Percentiles rank a stretch among this genome's conserved stretches.
Conservation (phyloP, 108 stramenopile species). For the Hondaea fermentalgiana region DNA sequence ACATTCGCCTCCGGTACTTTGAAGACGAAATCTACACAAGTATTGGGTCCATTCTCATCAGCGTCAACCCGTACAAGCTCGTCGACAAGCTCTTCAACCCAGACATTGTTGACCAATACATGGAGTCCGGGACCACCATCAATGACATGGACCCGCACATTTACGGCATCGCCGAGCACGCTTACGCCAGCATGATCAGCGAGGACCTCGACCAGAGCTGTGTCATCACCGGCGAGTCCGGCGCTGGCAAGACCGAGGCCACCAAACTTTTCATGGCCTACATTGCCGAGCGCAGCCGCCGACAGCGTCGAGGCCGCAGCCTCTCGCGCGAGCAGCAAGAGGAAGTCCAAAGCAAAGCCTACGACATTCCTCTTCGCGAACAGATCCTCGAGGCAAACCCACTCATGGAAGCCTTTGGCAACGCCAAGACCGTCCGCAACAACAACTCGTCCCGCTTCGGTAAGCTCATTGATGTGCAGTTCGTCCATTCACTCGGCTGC, state of each 20-base stretch:
- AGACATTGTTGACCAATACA: slow-evolving; percentile 47
- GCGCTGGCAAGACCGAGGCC: slow-evolving; percentile 58
- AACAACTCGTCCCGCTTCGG: slow-evolving; percentile 35
- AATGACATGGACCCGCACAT: slow-evolving; percentile 71
- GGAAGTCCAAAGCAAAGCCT: slow-evolving; percentile 43
- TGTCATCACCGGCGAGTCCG: slow-evolving; percentile 55
- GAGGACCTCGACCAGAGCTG: slow-evolving; percentile 37
- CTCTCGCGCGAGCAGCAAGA: not conserved
- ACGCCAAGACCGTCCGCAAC: slow-evolving; percentile 79
- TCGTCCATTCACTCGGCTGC: slow-evolving; percentile 25
- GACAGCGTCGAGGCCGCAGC: not conserved
- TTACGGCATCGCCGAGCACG: slow-evolving; percentile 74
- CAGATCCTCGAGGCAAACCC: slow-evolving; percentile 88
- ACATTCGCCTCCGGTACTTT: slow-evolving; percentile 25
- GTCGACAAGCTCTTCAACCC: slow-evolving; percentile 35
- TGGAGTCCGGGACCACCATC: slow-evolving; percentile 35
- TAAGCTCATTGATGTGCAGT: slow-evolving; percentile 26
- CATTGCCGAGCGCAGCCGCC: slow-evolving; percentile 26
- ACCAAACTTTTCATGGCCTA: slow-evolving; percentile 57
- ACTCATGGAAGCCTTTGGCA: slow-evolving; percentile 95
- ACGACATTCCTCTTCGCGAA: slow-evolving; percentile 61
- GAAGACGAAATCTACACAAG: slow-evolving; percentile 40
- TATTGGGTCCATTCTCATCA: slow-evolving; percentile 40
- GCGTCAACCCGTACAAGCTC: slow-evolving; percentile 39
- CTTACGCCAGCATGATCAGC: slow-evolving; percentile 78